A percentile compares a stretch with the other conserved stretches of the same genome.
Evolutionary conservation across 768 basidiomycete genomes (phyloP).

Genomic region (Leucogyrophana mollusca): DNA sequence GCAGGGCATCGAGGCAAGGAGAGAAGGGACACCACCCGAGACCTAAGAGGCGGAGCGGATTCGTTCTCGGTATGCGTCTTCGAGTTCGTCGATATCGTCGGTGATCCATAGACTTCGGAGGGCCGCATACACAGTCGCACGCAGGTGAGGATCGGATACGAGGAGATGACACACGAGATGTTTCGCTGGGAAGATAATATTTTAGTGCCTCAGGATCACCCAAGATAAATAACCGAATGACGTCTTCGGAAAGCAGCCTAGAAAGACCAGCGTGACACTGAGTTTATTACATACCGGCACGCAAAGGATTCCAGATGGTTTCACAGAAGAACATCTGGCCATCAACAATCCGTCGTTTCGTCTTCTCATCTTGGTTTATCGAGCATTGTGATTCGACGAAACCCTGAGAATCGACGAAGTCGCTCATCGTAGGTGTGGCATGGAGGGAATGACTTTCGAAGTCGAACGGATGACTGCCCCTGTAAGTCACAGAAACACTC

Average conservation of each 20-base stretch:
- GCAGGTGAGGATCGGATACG: constrained; percentile 50
- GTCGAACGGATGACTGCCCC: constrained; percentile 11
- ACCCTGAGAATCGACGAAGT: constrained; percentile 32
- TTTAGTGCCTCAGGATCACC: not conserved
- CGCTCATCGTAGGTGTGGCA: constrained; percentile 31
- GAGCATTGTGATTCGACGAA: constrained; percentile 25
- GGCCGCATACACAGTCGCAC: constrained; percentile 64
- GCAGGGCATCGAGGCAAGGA: too few relatives aligned
- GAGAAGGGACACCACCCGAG: too few relatives aligned
- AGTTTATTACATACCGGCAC: constrained; percentile 48
- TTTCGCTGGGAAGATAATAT: constrained; percentile 43
- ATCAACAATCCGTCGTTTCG: constrained; percentile 69
- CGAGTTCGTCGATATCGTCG: constrained; percentile 58
- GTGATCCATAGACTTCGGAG: constrained; percentile 67
- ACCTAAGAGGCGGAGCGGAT: constrained; percentile 27
- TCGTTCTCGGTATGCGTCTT: constrained; percentile 58
- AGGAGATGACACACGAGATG: constrained; percentile 61
- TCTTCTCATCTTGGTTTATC: constrained; percentile 51
- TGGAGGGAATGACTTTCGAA: constrained; percentile 17
- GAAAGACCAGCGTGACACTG: not conserved
- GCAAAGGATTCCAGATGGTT: constrained; percentile 52
- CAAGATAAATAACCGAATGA: too few relatives aligned
- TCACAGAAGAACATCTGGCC: constrained; percentile 57
- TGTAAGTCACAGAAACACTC: constrained; percentile 58
- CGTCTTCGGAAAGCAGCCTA: not conserved